Percentiles rank a stretch among this genome's conserved stretches.
Evolutionary conservation across 305 asterid genomes (phyloP).

Genomic region (Fraxinus baroniana): DNA sequence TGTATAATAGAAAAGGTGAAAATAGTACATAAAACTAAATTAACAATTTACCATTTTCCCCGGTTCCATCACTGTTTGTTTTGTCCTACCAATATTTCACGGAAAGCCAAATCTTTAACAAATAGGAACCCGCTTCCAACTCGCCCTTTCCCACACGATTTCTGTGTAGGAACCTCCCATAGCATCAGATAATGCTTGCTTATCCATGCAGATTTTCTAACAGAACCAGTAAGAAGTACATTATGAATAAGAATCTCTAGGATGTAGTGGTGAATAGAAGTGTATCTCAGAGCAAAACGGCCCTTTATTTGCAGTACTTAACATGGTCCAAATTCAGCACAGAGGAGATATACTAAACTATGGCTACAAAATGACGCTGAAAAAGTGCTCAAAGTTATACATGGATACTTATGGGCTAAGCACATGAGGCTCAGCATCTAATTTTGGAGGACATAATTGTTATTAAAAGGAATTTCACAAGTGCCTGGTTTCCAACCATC

Average conservation of each 20-base stretch:
- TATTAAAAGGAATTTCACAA: background rate
- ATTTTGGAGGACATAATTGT: background rate
- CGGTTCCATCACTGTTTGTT: background rate
- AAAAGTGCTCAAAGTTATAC: background rate
- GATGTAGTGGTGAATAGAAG: background rate
- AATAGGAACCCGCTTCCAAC: background rate
- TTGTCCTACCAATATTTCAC: background rate
- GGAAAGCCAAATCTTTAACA: background rate
- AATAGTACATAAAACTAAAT: background rate
- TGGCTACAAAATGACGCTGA: background rate
- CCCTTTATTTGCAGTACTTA: background rate
- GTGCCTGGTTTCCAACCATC: background rate
- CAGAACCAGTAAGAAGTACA: background rate
- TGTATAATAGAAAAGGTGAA: background rate
- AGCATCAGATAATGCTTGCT: background rate
- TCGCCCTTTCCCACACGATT: background rate
- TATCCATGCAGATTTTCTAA: background rate
- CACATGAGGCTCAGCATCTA: background rate
- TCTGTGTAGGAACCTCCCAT: background rate
- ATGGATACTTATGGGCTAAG: background rate
- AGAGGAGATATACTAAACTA: background rate
- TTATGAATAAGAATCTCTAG: background rate
- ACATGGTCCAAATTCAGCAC: background rate
- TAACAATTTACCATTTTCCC: background rate
- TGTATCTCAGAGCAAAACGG: background rate